A percentile compares a stretch with the other conserved stretches of the same genome.
phyloP scores from a whole-genome alignment of 768 basidiomycete species.

The Termitomyces sp. region DNA sequence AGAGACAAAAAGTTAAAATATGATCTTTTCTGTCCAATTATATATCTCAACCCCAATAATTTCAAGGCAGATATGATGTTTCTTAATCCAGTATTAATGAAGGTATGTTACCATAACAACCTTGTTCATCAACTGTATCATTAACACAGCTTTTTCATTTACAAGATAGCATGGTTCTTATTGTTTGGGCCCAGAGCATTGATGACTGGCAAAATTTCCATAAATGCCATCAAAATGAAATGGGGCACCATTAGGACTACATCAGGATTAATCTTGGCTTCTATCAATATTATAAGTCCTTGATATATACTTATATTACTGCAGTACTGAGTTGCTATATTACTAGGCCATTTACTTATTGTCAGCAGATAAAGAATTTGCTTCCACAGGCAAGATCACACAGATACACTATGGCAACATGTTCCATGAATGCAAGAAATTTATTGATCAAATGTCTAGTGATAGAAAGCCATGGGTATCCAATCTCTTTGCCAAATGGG shows the following conservation, averaged over 20 bases:
- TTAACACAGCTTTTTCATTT: not conserved
- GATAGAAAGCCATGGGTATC: not conserved
- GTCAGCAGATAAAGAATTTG: not conserved
- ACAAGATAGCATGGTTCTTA: not conserved
- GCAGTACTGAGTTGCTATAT: not conserved
- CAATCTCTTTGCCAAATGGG: not conserved
- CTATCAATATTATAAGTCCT: not conserved
- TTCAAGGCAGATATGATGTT: not conserved
- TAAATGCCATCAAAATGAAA: not conserved
- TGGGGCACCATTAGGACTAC: not conserved
- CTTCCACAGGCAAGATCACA: not conserved
- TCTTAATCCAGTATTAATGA: not conserved
- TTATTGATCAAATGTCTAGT: not conserved
- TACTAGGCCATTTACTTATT: not conserved
- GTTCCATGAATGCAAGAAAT: not conserved
- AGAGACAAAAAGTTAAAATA: not conserved
- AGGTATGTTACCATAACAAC: not conserved
- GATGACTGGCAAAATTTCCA: not conserved
- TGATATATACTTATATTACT: not conserved
- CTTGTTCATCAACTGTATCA: not conserved
- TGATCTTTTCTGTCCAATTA: not conserved
- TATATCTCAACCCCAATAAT: not conserved
- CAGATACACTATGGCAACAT: not conserved
- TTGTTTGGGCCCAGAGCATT: not conserved
- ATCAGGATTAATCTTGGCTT: not conserved